Conservation (phyloP, 2,329 filamentous ascomycete genomes). For the Cercospora sp. region DNA sequence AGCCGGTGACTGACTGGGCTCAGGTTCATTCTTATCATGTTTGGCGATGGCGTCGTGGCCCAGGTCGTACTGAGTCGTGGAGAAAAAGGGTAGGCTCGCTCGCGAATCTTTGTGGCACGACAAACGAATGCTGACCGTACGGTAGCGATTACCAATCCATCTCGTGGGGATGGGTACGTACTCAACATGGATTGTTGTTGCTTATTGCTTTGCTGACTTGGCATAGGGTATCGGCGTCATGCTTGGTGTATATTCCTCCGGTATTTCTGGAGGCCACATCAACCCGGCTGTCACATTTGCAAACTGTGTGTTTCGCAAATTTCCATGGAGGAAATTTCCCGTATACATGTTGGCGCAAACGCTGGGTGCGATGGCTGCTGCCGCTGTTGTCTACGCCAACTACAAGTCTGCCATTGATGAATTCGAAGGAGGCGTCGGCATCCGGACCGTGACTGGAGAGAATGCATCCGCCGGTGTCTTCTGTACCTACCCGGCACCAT, state of each 20-base stretch:
- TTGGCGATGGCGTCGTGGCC: slow-evolving; percentile 67
- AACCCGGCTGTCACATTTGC: slow-evolving; percentile 65
- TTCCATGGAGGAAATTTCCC: slow-evolving; percentile 63
- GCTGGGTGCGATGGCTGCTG: slow-evolving; percentile 64
- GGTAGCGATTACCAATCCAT: slow-evolving; percentile 52
- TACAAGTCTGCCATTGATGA: slow-evolving; percentile 42
- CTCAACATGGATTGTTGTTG: not conserved
- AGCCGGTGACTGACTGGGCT: slow-evolving; percentile 61
- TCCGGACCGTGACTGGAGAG: slow-evolving; percentile 58
- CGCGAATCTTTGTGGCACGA: not conserved
- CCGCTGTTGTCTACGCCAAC: slow-evolving; percentile 47
- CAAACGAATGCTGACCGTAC: not conserved
- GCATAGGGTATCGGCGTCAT: slow-evolving; percentile 61
- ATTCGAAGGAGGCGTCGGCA: slow-evolving; percentile 53
- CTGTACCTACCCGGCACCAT: slow-evolving; percentile 68
- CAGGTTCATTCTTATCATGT: slow-evolving; percentile 66
- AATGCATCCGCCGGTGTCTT: slow-evolving; percentile 70
- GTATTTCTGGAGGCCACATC: slow-evolving; percentile 40
- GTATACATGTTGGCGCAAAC: slow-evolving; percentile 59
- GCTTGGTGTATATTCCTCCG: slow-evolving; percentile 55
- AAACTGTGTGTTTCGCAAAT: slow-evolving; percentile 64
- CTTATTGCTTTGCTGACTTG: slow-evolving; percentile 7
- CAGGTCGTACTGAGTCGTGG: slow-evolving; percentile 62
- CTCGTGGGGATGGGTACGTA: slow-evolving; percentile 34
- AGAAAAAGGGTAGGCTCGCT: slow-evolving; percentile 43